These are phyloP conservation scores for Massariosphaeria phaeospora DNA, from an alignment of 495 filamentous ascomycete genomes.

Conservation along the genomic window DNA sequence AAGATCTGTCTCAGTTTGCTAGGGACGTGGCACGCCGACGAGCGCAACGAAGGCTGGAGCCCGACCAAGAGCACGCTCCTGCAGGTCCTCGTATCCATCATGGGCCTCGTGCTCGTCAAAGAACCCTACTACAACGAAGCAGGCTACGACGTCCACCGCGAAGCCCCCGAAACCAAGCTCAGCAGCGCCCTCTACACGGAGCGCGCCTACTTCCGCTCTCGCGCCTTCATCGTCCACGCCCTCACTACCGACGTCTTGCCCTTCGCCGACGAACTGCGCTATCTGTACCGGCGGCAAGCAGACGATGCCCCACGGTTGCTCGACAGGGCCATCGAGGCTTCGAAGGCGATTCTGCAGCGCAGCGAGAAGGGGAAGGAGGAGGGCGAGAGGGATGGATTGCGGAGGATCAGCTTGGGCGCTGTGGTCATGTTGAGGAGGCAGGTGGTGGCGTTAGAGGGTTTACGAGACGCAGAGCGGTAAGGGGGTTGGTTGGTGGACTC, in stretches of 20 bases:
- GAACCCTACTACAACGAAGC: conserved; percentile 63
- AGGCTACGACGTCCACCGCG: conserved; percentile 49
- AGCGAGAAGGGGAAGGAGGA: conserved; percentile 15
- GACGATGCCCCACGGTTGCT: conserved; percentile 40
- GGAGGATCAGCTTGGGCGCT: conserved; percentile 40
- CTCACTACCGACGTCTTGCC: conserved; percentile 43
- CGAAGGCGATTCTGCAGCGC: conserved; percentile 37
- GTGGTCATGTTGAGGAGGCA: conserved; percentile 43
- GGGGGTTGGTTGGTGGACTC: no score
- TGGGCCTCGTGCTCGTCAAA: conserved; percentile 56
- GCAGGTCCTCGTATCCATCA: conserved; percentile 56
- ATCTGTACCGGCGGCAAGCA: conserved; percentile 43
- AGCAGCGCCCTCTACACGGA: conserved; percentile 53
- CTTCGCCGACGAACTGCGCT: conserved; percentile 48
- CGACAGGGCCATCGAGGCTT: conserved; percentile 39
- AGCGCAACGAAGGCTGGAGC: conserved; percentile 52
- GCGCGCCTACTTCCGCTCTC: conserved; percentile 51
- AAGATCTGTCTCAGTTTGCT: conserved; percentile 58
- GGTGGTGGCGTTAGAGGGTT: conserved; percentile 38
- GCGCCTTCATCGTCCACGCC: conserved; percentile 51
- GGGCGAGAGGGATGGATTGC: conserved; percentile 31
- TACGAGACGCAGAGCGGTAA: background rate
- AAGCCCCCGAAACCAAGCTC: conserved; percentile 43
- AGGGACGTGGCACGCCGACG: conserved; percentile 55
- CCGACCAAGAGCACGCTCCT: conserved; percentile 49